Conservation (phyloP, 331 rosid genomes). For the Quercus phellos region DNA sequence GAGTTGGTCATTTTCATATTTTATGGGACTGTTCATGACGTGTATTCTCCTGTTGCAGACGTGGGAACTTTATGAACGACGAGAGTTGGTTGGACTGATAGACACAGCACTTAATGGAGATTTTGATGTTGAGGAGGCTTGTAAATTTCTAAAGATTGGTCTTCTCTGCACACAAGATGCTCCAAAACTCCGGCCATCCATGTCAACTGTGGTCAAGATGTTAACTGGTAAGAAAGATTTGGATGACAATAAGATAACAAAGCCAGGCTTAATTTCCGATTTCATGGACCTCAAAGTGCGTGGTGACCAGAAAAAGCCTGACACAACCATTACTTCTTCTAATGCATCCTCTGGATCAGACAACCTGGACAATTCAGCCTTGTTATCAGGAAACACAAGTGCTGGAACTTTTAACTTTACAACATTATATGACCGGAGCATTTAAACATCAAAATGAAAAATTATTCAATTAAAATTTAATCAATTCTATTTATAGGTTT, state of each 20-base stretch:
- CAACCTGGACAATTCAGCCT: conserved; percentile 28
- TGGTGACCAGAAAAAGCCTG: conserved; percentile 17
- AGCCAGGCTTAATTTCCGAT: conserved; percentile 73
- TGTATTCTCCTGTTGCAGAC: conserved; percentile 37
- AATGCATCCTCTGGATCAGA: conserved; percentile 41
- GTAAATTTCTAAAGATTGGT: conserved; percentile 63
- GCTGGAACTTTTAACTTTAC: conserved; percentile 33
- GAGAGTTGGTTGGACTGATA: conserved; percentile 53
- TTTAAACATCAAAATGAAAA: conserved; percentile 14
- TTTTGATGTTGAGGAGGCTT: conserved; percentile 71
- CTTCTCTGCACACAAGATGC: conserved; percentile 91
- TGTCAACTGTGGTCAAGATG: conserved; percentile 86
- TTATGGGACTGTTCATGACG: conserved; percentile 9
- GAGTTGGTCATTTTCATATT: background rate
- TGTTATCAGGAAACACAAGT: conserved; percentile 27
- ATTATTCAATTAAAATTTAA: background rate
- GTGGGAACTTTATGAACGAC: conserved; percentile 58
- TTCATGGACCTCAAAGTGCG: conserved; percentile 70
- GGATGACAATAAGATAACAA: conserved; percentile 40
- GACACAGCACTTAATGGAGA: conserved; percentile 53
- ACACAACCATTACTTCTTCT: conserved; percentile 10
- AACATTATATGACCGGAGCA: conserved; percentile 22
- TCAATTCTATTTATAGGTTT: background rate
- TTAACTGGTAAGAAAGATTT: conserved; percentile 48
- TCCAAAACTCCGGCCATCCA: conserved; percentile 76